These are phyloP conservation scores for Phylloporus arenicola DNA, from an alignment of 768 basidiomycete genomes.

Conservation along the genomic window DNA sequence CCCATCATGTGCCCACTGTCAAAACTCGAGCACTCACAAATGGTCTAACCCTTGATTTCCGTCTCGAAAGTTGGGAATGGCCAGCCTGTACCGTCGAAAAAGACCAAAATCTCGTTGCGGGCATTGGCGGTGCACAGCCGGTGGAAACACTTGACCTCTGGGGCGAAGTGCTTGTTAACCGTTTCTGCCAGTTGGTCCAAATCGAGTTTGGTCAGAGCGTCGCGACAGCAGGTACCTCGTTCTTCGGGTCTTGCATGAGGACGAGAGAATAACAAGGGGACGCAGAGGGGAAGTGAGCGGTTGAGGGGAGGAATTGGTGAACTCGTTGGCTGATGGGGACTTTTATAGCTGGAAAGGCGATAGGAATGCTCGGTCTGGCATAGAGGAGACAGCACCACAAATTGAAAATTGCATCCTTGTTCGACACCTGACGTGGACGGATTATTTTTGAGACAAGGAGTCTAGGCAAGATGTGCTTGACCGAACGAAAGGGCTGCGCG, in stretches of 20 bases:
- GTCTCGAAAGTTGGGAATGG: slow-evolving; percentile 41
- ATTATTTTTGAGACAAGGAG: not conserved
- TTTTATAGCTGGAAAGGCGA: slow-evolving; percentile 15
- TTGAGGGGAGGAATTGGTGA: not conserved
- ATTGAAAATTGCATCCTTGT: not conserved
- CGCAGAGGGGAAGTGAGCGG: not conserved
- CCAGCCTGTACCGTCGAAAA: slow-evolving; percentile 63
- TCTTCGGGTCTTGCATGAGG: slow-evolving; percentile 50
- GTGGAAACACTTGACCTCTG: slow-evolving; percentile 54
- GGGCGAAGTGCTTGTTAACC: slow-evolving; percentile 45
- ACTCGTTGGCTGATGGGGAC: not conserved
- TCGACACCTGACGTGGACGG: not conserved
- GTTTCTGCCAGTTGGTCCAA: slow-evolving; percentile 47
- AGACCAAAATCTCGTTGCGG: slow-evolving; percentile 49
- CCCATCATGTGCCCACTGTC: not conserved
- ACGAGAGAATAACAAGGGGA: not conserved
- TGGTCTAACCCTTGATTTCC: slow-evolving; percentile 32
- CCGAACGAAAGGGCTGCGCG: not conserved
- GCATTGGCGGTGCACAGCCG: slow-evolving; percentile 52
- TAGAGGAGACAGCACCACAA: slow-evolving; percentile 3
- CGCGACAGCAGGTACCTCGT: slow-evolving; percentile 42
- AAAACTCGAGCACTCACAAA: slow-evolving; percentile 35
- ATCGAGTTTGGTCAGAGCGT: slow-evolving; percentile 44
- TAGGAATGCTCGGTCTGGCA: not conserved
- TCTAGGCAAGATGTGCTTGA: not conserved